A percentile compares a stretch with the other conserved stretches of the same genome.
These are phyloP conservation scores for Neurospora cerealis DNA, from an alignment of 495 filamentous ascomycete species.

Conservation along the genomic window DNA sequence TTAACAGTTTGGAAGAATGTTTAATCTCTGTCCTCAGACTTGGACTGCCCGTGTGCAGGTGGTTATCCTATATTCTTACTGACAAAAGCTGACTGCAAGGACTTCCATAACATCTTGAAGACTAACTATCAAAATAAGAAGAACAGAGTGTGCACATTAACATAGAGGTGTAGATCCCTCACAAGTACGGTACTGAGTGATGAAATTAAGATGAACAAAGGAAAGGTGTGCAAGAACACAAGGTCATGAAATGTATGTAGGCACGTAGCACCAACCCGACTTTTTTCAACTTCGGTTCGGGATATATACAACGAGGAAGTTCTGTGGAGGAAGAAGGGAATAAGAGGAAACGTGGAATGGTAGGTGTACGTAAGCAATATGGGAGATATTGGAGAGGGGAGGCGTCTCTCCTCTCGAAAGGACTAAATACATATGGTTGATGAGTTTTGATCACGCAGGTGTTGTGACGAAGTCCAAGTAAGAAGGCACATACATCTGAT, in stretches of 20 bases:
- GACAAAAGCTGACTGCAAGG: too few relatives aligned
- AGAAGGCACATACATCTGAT: background rate
- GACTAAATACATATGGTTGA: background rate
- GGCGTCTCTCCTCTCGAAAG: background rate
- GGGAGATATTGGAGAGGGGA: background rate
- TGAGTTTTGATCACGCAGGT: background rate
- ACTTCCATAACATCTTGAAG: too few relatives aligned
- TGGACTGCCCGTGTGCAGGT: too few relatives aligned
- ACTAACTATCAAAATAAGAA: too few relatives aligned
- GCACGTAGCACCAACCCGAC: background rate
- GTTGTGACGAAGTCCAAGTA: background rate
- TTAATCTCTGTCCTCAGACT: too few relatives aligned
- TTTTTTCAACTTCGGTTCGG: background rate
- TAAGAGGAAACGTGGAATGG: background rate
- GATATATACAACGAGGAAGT: background rate
- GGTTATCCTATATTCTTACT: too few relatives aligned
- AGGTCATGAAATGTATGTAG: background rate
- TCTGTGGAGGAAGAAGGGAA: background rate
- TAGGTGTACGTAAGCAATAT: background rate
- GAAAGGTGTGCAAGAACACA: background rate
- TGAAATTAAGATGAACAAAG: background rate
- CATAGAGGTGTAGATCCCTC: too few relatives aligned
- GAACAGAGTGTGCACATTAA: too few relatives aligned
- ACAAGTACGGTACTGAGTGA: background rate
- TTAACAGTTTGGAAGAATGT: too few relatives aligned